Percentiles rank a stretch among this genome's conserved stretches.
Conservation (phyloP, 2,329 filamentous ascomycete genomes). For the Fusarium annulatum region DNA sequence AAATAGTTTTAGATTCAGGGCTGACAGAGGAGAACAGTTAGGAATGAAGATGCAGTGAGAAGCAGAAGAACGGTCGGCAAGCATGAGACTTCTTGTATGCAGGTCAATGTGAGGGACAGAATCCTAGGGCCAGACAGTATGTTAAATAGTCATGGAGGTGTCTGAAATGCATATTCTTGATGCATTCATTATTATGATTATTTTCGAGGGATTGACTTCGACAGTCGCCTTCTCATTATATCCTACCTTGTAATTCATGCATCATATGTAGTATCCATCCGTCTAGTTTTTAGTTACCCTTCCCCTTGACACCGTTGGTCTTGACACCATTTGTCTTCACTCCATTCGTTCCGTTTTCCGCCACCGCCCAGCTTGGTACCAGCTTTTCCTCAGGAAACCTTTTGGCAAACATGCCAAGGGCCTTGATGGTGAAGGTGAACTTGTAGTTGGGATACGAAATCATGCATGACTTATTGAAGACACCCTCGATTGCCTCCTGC, state of each 20-base stretch:
- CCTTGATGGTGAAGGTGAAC: constrained; percentile 94
- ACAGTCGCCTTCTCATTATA: not conserved
- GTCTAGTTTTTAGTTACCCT: not conserved
- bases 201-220: not conserved
- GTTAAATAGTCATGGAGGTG: not conserved
- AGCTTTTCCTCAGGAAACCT: constrained; percentile 75
- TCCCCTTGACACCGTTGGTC: not conserved
- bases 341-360: constrained; percentile 4
- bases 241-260: not conserved
- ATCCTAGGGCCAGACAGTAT: not conserved
- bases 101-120: not conserved
- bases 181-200: not conserved
- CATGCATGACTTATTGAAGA: constrained; percentile 99
- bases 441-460: constrained; percentile 99
- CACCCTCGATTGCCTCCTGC: constrained; percentile 95
- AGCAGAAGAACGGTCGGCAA: not conserved
- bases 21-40: not conserved
- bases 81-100: not conserved
- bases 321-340: not conserved
- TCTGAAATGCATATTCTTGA: not conserved
- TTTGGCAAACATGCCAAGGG: constrained; percentile 86
- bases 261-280: not conserved
- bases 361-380: constrained; percentile 31
- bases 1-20: not conserved
- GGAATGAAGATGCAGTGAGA: not conserved